Base-by-base conservation (phyloP, 192 early-diverging fungal genomes). In the Linderina pennispora region DNA sequence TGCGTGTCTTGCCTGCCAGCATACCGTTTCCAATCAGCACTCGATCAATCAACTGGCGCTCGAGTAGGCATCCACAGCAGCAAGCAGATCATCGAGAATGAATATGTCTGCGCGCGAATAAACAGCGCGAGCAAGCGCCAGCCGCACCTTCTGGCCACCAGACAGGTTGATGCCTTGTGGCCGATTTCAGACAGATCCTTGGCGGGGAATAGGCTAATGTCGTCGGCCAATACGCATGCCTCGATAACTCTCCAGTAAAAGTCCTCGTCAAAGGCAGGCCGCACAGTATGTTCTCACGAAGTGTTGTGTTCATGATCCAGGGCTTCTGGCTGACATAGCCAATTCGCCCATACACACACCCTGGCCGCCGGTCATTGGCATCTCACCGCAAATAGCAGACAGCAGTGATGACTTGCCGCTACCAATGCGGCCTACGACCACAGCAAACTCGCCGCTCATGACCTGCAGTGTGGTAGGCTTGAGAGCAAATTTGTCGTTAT, bases 401-500 rank as follows among this genome's bases (percentile, higher is more conserved):
- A 31, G 28, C 28, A 91, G 55, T 9, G 76, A 77, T 10, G 83
- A 83, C 54, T 89, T 89, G 21, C 85, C 83, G 23, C 71, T 61
- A 8, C 84, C 84, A 20, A 89, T 78, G 13, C 60, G 48, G 6
- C 82, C 82, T 0, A 82, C 70, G 22, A 84, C 48, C 0, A 80
- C 78, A 1, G 76, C 74, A 1, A 80, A 36, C 0, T 55, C 39
- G 4, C 67, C 66, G 36, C 65, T 44, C 51, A 58, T 41, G 68
- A 86, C 41, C 36, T 44, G 41, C 38, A 79, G 13, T 54, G 63
- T 72, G 55, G 83, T 60, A 55, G 78, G 44, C 36, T n/a, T 11
- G 5, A 31, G 28, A 11, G 11, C 28, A 31, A 31, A 11, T 31
- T 5, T 11, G 11, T 31, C 28, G 28, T 31, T 31, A 8, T 11